Conservation (phyloP, 306 rosid genomes). For the Vachellia pachyceras region DNA sequence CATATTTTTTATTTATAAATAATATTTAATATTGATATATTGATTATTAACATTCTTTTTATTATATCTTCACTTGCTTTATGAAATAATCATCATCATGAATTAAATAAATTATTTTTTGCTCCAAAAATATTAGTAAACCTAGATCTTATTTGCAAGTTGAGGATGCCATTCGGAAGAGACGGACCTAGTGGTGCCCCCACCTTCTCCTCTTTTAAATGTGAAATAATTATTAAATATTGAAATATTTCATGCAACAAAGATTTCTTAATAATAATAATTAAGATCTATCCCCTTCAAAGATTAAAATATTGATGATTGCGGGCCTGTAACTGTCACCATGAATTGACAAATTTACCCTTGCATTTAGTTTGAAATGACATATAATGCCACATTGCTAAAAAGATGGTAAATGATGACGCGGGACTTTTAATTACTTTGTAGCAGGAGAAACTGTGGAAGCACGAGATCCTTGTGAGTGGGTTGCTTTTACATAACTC, state of each 20-base stretch:
- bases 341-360: conserved; percentile 7
- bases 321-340: background rate
- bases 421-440: conserved; percentile 30
- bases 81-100: background rate
- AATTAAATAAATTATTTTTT: background rate
- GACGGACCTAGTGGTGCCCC: conserved; percentile 1
- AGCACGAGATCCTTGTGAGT: conserved; percentile 64
- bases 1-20: too few relatives aligned
- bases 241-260: conserved; percentile 24
- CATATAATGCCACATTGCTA: conserved; percentile 32
- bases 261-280: conserved; percentile 13
- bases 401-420: conserved; percentile 28
- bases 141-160: conserved; percentile 2
- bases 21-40: background rate
- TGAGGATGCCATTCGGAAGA: conserved; percentile 2
- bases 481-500: conserved; percentile 47
- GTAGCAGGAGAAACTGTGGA: conserved; percentile 22
- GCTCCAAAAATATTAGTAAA: background rate
- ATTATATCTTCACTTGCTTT: background rate
- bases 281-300: conserved; percentile 32
- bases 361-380: background rate
- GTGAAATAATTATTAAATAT: background rate
- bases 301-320: conserved; percentile 38
- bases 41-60: background rate
- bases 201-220: background rate